Percentiles rank a stretch among this genome's conserved stretches.
phyloP scores from a whole-genome alignment of 768 basidiomycete species.

The Leccinum uliginosum region DNA sequence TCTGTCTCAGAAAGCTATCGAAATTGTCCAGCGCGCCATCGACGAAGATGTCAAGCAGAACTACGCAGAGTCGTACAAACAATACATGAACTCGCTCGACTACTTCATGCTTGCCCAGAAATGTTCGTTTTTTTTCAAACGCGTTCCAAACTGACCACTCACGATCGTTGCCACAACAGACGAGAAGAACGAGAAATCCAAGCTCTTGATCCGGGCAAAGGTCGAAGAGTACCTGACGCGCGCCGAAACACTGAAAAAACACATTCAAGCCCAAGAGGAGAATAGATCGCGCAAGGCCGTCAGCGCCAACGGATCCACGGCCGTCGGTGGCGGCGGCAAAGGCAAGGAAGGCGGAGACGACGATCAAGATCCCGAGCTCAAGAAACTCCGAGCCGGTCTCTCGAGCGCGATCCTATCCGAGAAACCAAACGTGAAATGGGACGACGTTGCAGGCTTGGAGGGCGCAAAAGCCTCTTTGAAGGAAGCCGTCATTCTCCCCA shows the following conservation, averaged over 20 bases:
- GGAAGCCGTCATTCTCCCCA: constrained; percentile 98
- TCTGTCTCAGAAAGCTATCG: constrained; percentile 65
- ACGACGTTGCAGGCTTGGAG: constrained; percentile 96
- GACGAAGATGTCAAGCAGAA: constrained; percentile 91
- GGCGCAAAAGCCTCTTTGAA: constrained; percentile 93
- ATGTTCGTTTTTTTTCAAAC: constrained; percentile 44
- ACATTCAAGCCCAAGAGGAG: constrained; percentile 62
- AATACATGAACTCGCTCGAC: constrained; percentile 92
- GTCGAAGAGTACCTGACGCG: constrained; percentile 88
- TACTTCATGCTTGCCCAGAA: constrained; percentile 98
- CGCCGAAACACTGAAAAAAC: constrained; percentile 88
- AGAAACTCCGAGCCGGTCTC: constrained; percentile 92
- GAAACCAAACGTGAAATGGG: constrained; percentile 96
- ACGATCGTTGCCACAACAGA: constrained; percentile 27
- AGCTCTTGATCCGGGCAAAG: constrained; percentile 79
- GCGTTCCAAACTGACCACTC: neutral
- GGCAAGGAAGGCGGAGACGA: constrained; percentile 52
- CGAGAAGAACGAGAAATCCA: constrained; percentile 94
- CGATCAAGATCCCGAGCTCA: constrained; percentile 85
- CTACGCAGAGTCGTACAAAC: constrained; percentile 91
- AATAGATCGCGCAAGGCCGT: constrained; percentile 46
- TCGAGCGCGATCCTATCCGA: constrained; percentile 86
- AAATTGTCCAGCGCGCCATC: constrained; percentile 88
- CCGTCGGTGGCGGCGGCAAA: constrained; percentile 40
- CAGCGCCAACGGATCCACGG: constrained; percentile 44